Evolutionary conservation across 768 basidiomycete species (phyloP), one percentile per base, ranked within the genome.

Genomic region (Pleurotus salmoneostramineus): DNA sequence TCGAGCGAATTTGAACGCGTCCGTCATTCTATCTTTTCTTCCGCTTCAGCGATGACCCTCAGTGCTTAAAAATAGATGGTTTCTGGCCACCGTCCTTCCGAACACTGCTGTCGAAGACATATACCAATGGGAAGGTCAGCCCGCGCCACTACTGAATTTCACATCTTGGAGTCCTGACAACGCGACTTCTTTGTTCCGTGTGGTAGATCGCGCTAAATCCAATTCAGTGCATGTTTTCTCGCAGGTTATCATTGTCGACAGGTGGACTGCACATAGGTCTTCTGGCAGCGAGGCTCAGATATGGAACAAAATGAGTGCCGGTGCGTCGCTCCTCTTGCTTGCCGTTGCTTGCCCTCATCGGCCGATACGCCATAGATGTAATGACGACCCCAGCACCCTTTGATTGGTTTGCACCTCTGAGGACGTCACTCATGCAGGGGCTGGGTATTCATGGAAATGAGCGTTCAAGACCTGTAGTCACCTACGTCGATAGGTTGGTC

Each of bases 301-400:
- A 10, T 56, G 56, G 56, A 56, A 56, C 35, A 56, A 56, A 27
- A 56, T 56, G 56, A 46, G 44, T 11, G 56, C 56, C 5, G 56
- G 56, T 56, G 43, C 43, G 56, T 50, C n/a, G 12, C 12, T 32
- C 17, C 35, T 36, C 17, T 2, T 4, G 2, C 27, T 12, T 15
- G 21, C 49, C 8, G 1, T 6, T 50, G 6, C 35, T 21, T 50
- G 10, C 7, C 2, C 6, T 36, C 6, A 33, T 14, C 21, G 21
- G 17, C 12, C 10, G 4, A 3, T 32, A 12, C 15, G 6, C 46
- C 12, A 31, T 12, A 56, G 56, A 56, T 46, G 37, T 56, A 7
- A 33, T 56, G 31, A 45, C 21, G 6, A 33, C 56, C 8, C 33
- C 43, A 7, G 56, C 56, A 5, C 56, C 56, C 47, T 46, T 47